Evolutionary conservation across 75 land plant genomes (phyloP).

Genomic region (Adiantum capillusveneris): DNA sequence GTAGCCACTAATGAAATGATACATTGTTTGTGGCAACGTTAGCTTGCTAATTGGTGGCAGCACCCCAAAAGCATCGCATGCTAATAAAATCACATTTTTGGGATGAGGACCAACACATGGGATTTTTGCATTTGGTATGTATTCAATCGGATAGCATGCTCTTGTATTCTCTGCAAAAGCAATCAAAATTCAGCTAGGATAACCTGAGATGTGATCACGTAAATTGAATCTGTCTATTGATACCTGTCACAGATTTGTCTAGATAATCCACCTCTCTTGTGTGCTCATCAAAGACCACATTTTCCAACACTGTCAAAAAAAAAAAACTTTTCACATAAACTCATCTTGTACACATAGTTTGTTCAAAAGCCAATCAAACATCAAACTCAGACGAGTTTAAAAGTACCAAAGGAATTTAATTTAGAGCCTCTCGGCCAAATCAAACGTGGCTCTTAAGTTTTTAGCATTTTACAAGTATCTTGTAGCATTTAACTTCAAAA

Average conservation of each 20-base stretch:
- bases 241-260: slow-evolving; percentile 88
- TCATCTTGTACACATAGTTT: too few relatives aligned
- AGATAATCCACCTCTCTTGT: slow-evolving; percentile 73
- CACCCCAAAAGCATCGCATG: slow-evolving; percentile 41
- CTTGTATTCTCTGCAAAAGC: slow-evolving; percentile 27
- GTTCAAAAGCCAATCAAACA: too few relatives aligned
- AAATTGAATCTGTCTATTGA: background rate
- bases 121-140: slow-evolving; percentile 31
- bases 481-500: too few relatives aligned
- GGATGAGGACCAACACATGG: slow-evolving; percentile 41
- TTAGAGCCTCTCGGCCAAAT: too few relatives aligned
- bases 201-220: too few relatives aligned
- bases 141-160: slow-evolving; percentile 35
- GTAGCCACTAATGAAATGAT: slow-evolving; percentile 43
- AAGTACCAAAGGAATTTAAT: too few relatives aligned
- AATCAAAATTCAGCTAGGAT: background rate
- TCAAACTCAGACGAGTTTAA: too few relatives aligned
- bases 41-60: slow-evolving; percentile 39
- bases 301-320: slow-evolving; percentile 63
- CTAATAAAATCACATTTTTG: slow-evolving; percentile 29
- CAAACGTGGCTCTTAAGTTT: too few relatives aligned
- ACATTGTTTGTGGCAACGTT: slow-evolving; percentile 33
- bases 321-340: background rate
- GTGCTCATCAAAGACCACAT: slow-evolving; percentile 92
- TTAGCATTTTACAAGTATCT: too few relatives aligned